Evolutionary conservation across 306 rosid genomes (phyloP).

Genomic region (Canavalia gladiata): DNA sequence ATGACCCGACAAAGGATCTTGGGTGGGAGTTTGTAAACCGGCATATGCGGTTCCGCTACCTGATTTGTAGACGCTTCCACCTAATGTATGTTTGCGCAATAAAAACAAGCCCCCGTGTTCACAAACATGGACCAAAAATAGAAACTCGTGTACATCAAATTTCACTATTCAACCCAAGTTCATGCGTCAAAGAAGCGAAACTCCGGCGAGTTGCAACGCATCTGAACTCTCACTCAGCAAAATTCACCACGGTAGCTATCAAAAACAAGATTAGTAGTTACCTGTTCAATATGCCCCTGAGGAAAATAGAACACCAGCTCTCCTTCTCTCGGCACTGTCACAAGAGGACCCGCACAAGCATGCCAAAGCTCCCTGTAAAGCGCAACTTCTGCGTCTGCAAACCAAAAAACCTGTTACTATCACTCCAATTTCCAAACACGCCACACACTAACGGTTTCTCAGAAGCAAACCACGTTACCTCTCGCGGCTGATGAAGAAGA

Average conservation of each 20-base stretch:
- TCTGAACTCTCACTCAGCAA: conserved; percentile 17
- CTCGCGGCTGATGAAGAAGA: conserved; percentile 45
- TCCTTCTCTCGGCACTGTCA: conserved; percentile 81
- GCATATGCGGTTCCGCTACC: conserved; percentile 92
- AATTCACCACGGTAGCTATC: not conserved
- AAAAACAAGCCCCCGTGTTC: conserved; percentile 20
- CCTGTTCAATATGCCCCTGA: conserved; percentile 99
- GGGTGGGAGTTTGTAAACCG: conserved; percentile 74
- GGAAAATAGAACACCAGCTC: conserved; percentile 94
- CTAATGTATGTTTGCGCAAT: conserved; percentile 49
- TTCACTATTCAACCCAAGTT: not conserved
- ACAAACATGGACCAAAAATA: not conserved
- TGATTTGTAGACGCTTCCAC: conserved; percentile 98
- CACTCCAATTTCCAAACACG: not conserved
- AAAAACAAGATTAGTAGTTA: conserved; percentile 17
- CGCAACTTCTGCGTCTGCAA: conserved; percentile 76
- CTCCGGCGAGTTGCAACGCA: not conserved
- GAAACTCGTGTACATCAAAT: not conserved
- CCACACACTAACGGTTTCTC: not conserved
- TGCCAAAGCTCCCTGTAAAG: conserved; percentile 95
- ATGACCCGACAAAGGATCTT: conserved; percentile 92
- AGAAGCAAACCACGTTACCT: conserved; percentile 48
- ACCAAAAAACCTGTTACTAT: not conserved
- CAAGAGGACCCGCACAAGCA: conserved; percentile 98
- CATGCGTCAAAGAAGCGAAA: not conserved